A percentile compares a stretch with the other conserved stretches of the same genome.
These are phyloP conservation scores for Candida sojae DNA, from an alignment of 1,139 yeast genomes.

Conservation along the genomic window DNA sequence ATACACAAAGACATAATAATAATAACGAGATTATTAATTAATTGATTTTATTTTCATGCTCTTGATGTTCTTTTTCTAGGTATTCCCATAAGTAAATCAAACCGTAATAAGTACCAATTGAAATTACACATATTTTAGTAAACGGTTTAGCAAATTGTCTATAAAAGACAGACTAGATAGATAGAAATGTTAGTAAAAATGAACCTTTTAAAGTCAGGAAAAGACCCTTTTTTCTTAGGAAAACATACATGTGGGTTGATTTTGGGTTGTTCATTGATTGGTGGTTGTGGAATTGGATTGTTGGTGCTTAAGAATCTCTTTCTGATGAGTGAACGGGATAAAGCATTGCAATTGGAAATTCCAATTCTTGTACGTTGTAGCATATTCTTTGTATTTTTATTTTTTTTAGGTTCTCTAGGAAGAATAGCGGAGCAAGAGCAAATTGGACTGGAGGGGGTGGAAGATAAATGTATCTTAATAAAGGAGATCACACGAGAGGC, in stretches of 20 bases:
- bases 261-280: not conserved
- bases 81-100: slow-evolving; percentile 14
- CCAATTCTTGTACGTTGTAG: slow-evolving; percentile 1
- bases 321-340: not conserved
- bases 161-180: slow-evolving; percentile 18
- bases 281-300: not conserved
- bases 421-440: too few species aligned
- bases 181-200: slow-evolving; percentile 1
- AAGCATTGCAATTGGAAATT: not conserved
- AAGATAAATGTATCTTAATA: too few species aligned
- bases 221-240: not conserved
- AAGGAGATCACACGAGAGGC: too few species aligned
- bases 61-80: slow-evolving; percentile 9
- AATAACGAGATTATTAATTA: not conserved
- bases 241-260: slow-evolving; percentile 19
- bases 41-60: not conserved
- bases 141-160: slow-evolving; percentile 21
- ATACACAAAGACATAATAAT: too few species aligned
- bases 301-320: not conserved
- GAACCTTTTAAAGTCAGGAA: too few species aligned
- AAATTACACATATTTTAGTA: slow-evolving; percentile 18
- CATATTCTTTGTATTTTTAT: not conserved
- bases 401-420: not conserved
- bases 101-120: slow-evolving; percentile 21
- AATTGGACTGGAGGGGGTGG: too few species aligned